Conservation (phyloP, 805 yeast species). For the Starmerella floris region DNA sequence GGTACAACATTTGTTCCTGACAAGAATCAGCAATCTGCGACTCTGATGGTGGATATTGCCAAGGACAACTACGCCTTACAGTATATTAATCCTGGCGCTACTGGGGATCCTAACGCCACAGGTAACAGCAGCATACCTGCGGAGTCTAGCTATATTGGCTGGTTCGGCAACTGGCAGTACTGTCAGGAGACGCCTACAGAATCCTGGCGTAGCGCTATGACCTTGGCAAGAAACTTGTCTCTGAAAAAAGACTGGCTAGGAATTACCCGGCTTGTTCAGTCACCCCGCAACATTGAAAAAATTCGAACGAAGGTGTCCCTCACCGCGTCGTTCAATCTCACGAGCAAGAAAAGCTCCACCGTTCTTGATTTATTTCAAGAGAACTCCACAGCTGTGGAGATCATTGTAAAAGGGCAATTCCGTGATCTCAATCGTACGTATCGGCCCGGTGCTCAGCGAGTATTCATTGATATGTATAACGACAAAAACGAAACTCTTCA, state of each 20-base stretch:
- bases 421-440: too few species aligned
- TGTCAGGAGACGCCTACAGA: constrained; percentile 29
- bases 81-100: constrained; percentile 22
- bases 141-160: constrained; percentile 23
- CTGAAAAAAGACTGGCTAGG: constrained; percentile 8
- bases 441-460: constrained; percentile 3
- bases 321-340: background rate
- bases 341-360: background rate
- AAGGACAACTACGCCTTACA: constrained; percentile 34
- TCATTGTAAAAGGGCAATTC: constrained; percentile 2
- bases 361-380: background rate
- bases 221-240: constrained; percentile 18
- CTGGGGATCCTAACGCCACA: too few species aligned
- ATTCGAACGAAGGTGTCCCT: background rate
- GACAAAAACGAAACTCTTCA: constrained; percentile 6
- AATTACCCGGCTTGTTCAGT: constrained; percentile 7
- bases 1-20: constrained; percentile 30
- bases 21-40: constrained; percentile 16
- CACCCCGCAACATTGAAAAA: constrained; percentile 8
- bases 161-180: constrained; percentile 37
- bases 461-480: constrained; percentile 7
- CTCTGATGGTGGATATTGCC: constrained; percentile 28
- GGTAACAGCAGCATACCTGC: background rate
- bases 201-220: constrained; percentile 30
- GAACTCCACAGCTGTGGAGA: constrained; percentile 5